phyloP scores from a whole-genome alignment of 208 protist species.

The Strigomonas culicis region DNA sequence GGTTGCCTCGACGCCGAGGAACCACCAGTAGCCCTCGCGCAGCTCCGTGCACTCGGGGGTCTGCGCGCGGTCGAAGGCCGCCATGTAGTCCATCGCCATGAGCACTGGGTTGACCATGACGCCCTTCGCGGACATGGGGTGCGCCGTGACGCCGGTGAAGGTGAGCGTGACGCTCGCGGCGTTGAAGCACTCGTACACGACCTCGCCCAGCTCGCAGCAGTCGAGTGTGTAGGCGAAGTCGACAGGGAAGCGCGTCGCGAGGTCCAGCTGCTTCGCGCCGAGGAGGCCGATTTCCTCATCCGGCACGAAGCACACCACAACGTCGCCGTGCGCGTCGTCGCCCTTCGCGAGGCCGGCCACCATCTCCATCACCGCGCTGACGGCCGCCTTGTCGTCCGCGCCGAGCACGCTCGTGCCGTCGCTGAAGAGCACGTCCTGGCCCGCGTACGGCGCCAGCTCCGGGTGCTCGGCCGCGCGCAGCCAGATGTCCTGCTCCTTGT shows the following conservation, averaged over 20 bases:
- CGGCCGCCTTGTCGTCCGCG: slow-evolving; percentile 83
- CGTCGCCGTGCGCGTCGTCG: slow-evolving; percentile 55
- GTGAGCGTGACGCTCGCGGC: slow-evolving; percentile 49
- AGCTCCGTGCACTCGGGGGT: slow-evolving; percentile 78
- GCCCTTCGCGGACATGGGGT: slow-evolving; percentile 87
- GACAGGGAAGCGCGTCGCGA: slow-evolving; percentile 67
- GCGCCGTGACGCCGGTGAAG: slow-evolving; percentile 72
- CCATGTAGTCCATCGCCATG: slow-evolving; percentile 80
- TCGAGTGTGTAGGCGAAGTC: slow-evolving; percentile 87
- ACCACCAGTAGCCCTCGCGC: slow-evolving; percentile 83
- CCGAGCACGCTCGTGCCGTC: slow-evolving; percentile 88
- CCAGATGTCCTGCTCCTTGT: slow-evolving; percentile 65
- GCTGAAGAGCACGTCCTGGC: slow-evolving; percentile 83
- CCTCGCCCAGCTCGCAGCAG: slow-evolving; percentile 82
- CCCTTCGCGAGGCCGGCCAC: slow-evolving; percentile 40
- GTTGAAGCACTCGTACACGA: slow-evolving; percentile 87
- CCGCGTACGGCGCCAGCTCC: slow-evolving; percentile 64
- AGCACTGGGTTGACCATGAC: slow-evolving; percentile 83
- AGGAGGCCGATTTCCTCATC: slow-evolving; percentile 86
- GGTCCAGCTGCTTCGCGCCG: slow-evolving; percentile 77
- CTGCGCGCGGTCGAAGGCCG: slow-evolving; percentile 53
- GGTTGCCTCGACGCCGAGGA: slow-evolving; percentile 55
- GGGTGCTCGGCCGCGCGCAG: slow-evolving; percentile 57
- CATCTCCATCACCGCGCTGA: slow-evolving; percentile 80
- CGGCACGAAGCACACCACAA: slow-evolving; percentile 79